Percentiles rank a stretch among this genome's conserved stretches.
Conservation (phyloP, 352 stramenopile species). For the Globisporangium lucens region DNA sequence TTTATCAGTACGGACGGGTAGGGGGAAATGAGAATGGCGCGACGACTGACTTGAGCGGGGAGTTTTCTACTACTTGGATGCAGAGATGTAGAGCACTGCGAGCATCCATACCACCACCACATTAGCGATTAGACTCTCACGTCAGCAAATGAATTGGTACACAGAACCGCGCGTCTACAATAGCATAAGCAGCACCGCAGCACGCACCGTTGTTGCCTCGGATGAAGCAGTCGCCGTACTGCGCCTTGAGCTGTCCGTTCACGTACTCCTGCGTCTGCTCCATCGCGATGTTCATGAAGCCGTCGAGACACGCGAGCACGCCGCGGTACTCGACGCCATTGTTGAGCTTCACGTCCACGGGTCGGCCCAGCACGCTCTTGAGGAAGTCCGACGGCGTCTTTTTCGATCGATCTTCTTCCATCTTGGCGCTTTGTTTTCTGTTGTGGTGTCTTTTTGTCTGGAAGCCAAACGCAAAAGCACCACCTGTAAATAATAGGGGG, state of each 20-base stretch:
- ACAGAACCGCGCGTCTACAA: not conserved
- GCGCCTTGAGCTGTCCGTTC: constrained; percentile 98
- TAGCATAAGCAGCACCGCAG: not conserved
- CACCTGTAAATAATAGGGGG: constrained; percentile 2
- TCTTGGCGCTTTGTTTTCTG: constrained; percentile 20
- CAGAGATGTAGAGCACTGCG: constrained; percentile 83
- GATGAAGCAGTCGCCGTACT: constrained; percentile 99
- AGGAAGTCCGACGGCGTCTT: constrained; percentile 91
- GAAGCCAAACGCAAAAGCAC: not conserved
- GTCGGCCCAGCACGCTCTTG: constrained; percentile 91
- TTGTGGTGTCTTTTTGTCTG: not conserved
- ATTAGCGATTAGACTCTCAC: not conserved
- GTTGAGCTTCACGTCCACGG: constrained; percentile 99
- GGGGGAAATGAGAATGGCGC: not conserved
- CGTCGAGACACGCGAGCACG: constrained; percentile 98
- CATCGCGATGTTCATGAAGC: constrained; percentile 99
- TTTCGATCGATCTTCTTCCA: constrained; percentile 52
- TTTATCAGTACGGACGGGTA: not conserved
- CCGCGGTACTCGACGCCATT: constrained; percentile 98
- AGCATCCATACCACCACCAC: not conserved
- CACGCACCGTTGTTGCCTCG: constrained; percentile 98
- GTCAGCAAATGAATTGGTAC: not conserved
- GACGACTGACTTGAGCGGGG: not conserved
- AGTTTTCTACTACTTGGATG: constrained; percentile 71
- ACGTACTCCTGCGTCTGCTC: constrained; percentile 99